Conservation (phyloP, 2,329 filamentous ascomycete genomes). For the Arachnomyces sp. region DNA sequence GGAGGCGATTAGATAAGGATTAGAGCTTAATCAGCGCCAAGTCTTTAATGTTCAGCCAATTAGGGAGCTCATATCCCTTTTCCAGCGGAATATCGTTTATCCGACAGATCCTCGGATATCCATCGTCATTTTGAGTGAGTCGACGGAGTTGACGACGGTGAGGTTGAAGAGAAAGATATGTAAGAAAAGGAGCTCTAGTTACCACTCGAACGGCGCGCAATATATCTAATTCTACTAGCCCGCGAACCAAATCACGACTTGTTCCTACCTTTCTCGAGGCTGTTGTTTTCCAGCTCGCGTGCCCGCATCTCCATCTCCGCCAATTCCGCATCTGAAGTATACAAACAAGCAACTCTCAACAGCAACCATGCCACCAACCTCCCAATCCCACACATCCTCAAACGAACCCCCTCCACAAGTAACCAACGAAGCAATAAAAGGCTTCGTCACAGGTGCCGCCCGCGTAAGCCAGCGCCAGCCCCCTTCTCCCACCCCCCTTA, state of each 20-base stretch:
- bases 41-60: too few relatives aligned
- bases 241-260: too few relatives aligned
- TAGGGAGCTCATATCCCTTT: too few relatives aligned
- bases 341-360: conserved; percentile 7
- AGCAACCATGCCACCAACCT: conserved; percentile 33
- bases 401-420: conserved; percentile 35
- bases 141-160: conserved; percentile 15
- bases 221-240: too few relatives aligned
- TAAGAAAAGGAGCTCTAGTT: too few relatives aligned
- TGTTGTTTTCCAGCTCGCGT: too few relatives aligned
- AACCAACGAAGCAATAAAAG: conserved; percentile 32
- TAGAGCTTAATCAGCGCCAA: too few relatives aligned
- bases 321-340: conserved; percentile 10
- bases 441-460: conserved; percentile 36
- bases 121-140: conserved; percentile 1
- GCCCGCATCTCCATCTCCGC: too few relatives aligned
- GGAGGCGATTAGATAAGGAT: too few relatives aligned
- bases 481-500: background rate
- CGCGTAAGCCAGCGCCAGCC: conserved; percentile 36
- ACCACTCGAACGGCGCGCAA: too few relatives aligned
- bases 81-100: too few relatives aligned
- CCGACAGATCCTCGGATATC: conserved; percentile 8
- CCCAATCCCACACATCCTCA: conserved; percentile 7
- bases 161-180: conserved; percentile 10
- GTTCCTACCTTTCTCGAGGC: too few relatives aligned